Base-by-base conservation (phyloP, 169 alveolate species). In the Perkinsus chesapeaki region DNA sequence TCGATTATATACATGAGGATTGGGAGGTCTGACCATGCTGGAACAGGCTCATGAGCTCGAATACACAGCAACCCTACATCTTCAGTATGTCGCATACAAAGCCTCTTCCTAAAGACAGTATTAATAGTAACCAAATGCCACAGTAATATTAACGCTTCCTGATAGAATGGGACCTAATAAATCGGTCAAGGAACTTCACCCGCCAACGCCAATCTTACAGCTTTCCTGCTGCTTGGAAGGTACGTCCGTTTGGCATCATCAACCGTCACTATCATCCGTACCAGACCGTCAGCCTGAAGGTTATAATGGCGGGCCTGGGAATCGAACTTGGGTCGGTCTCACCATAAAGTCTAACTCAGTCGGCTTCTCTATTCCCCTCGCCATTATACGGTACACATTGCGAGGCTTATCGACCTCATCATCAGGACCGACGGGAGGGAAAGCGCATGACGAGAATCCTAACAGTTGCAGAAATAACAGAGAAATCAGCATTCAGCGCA, bases 51-150 rank as follows among this genome's bases (percentile, higher is more conserved):
- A n/a, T n/a, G n/a, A n/a, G n/a, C n/a, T n/a, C n/a, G n/a, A n/a
- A n/a, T n/a, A n/a, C n/a, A n/a, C n/a, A n/a, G n/a, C n/a, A n/a
- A n/a, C n/a, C n/a, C 82, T 60, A 60, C 82, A 23, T 60, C 82
- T 16, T 60, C 82, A 1, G 82, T 60, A 16, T 60, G 82, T 27
- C 82, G 82, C 12, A 1, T 60, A 60, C 82, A 60, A 34, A 60
- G 82, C 82, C 82, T 60, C 82, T 60, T 60, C 82, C 82, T 1
- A 23, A 12, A 31, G 92, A 36, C 72, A 31, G 47, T 31, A 72
- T 91, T 91, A 72, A 38, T 38, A 19, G 92, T 91, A 31, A 91
- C 16, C 60, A 91, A 31, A 36, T 91, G 92, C 92, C 92, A 91
- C 36, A 91, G 72, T 23, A 91, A 38, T n/a, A 39, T 91, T 3